Base-by-base conservation (phyloP, 2,329 filamentous ascomycete genomes). In the Neofusicoccum laricinum region DNA sequence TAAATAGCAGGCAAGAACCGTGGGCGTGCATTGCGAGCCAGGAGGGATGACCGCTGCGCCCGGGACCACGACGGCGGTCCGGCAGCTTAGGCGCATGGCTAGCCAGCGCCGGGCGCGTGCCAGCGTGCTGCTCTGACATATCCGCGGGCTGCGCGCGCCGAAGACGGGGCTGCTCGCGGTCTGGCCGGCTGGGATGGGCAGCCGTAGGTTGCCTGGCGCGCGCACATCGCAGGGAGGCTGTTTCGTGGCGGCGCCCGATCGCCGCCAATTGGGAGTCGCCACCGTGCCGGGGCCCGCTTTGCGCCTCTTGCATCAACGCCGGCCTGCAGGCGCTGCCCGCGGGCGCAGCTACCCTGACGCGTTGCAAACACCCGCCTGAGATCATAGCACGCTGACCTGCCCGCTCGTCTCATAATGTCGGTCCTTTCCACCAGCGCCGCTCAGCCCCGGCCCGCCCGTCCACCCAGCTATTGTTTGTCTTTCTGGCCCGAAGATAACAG, bases 261-360 rank as follows among this genome's bases (percentile, higher is more conserved):
- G 55, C 11, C 55, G 55, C 55, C 55, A 59, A 59, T 59, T 12
- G 46, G 25, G n/a, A 15, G 38, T n/a, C 55, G 11, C 19, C 40
- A 38, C 30, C 25, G 40, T 30, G 21, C 12, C 36, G 41, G 15
- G 30, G 45, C 49, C 61, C 48, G 61, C 48, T 63, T 63, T 55
- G 14, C 62, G 62, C 51, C 62, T 64, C 62, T 64, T 64, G 62
- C 62, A 64, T 64, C 62, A 64, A 58, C 49, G 38, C 59, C 55
- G 17, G 59, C 59, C 19, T 63, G 59, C 59, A 63, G 36, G 61
- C 48, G 61, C 46, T 50, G 46, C 17, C 61, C 25, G 25, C 25
- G 15, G 61, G 36, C 61, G 48, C 48, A 43, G 61, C 61, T 21
- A 45, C 38, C 46, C 61, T 63, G 48, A 61, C 57, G 57, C 57